phyloP scores from a whole-genome alignment of 768 basidiomycete genomes.

The Hygrocybe coccinea region DNA sequence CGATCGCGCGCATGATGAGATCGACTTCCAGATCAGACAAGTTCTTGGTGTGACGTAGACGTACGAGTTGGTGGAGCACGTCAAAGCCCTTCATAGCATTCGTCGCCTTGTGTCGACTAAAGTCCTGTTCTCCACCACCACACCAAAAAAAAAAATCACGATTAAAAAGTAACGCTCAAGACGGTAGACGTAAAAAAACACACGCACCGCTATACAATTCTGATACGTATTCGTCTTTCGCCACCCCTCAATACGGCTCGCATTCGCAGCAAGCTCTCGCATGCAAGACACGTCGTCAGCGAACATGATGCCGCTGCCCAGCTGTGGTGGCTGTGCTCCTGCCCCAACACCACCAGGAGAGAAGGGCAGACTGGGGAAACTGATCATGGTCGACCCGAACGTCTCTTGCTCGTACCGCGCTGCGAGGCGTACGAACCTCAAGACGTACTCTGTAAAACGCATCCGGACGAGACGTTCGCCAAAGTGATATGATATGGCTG shows the following conservation, averaged over 20 bases:
- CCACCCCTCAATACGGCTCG: constrained; percentile 91
- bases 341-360: constrained; percentile 24
- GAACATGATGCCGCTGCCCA: constrained; percentile 83
- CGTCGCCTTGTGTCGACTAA: constrained; percentile 46
- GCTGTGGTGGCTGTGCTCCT: constrained; percentile 32
- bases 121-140: constrained; percentile 49
- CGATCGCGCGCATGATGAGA: constrained; percentile 68
- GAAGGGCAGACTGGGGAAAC: constrained; percentile 59
- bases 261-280: constrained; percentile 71
- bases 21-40: constrained; percentile 71
- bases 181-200: neutral
- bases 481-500: constrained; percentile 87
- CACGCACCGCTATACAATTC: constrained; percentile 57
- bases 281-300: constrained; percentile 60
- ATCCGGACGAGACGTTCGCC: constrained; percentile 85
- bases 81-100: constrained; percentile 78
- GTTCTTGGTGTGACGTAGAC: constrained; percentile 68
- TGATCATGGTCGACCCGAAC: constrained; percentile 71
- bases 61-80: constrained; percentile 76
- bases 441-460: constrained; percentile 85
- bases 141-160: constrained; percentile 6
- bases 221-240: constrained; percentile 75
- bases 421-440: constrained; percentile 82
- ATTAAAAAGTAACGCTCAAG: no score
- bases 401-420: constrained; percentile 87